These are phyloP conservation scores for Fusarium keratoplasticum DNA, from an alignment of 2,329 filamentous ascomycete species.

Conservation along the genomic window DNA sequence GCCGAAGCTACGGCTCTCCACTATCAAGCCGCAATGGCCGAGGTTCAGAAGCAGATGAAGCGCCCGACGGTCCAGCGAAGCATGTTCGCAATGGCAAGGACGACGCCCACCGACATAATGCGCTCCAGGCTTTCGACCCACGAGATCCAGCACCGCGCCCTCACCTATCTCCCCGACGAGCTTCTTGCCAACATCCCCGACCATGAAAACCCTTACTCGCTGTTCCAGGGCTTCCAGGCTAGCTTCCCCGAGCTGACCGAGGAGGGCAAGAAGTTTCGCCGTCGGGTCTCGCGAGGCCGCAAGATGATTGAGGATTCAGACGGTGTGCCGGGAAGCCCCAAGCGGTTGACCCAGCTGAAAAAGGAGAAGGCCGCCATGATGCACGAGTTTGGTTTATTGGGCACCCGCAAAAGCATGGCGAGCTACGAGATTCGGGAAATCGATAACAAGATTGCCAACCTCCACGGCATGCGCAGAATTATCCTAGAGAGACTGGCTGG, in stretches of 20 bases:
- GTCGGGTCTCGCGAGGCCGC: slow-evolving; percentile 78
- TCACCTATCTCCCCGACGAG: slow-evolving; percentile 90
- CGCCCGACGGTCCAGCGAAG: slow-evolving; percentile 86
- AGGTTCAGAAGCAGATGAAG: slow-evolving; percentile 89
- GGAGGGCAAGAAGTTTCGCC: slow-evolving; percentile 76
- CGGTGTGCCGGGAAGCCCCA: slow-evolving; percentile 66
- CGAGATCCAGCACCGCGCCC: slow-evolving; percentile 93
- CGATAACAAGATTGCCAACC: slow-evolving; percentile 94
- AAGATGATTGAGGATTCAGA: slow-evolving; percentile 78
- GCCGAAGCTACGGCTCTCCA: slow-evolving; percentile 67
- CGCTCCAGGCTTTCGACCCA: slow-evolving; percentile 88
- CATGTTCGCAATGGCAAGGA: slow-evolving; percentile 91
- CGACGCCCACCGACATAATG: slow-evolving; percentile 92
- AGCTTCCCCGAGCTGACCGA: slow-evolving; percentile 80
- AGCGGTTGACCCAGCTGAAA: slow-evolving; percentile 78
- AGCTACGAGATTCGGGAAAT: slow-evolving; percentile 96
- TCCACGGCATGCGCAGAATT: slow-evolving; percentile 92
- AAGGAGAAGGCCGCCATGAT: slow-evolving; percentile 83
- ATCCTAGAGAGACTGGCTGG: slow-evolving; percentile 87
- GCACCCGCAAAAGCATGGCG: slow-evolving; percentile 96
- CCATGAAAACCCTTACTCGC: slow-evolving; percentile 84
- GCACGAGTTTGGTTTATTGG: slow-evolving; percentile 90
- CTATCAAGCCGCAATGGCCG: slow-evolving; percentile 88
- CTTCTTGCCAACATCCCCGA: slow-evolving; percentile 91
- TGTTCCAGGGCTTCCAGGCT: slow-evolving; percentile 97